Conservation (phyloP, 2,329 filamentous ascomycete genomes). For the Neofusicoccum kwambonambiense region DNA sequence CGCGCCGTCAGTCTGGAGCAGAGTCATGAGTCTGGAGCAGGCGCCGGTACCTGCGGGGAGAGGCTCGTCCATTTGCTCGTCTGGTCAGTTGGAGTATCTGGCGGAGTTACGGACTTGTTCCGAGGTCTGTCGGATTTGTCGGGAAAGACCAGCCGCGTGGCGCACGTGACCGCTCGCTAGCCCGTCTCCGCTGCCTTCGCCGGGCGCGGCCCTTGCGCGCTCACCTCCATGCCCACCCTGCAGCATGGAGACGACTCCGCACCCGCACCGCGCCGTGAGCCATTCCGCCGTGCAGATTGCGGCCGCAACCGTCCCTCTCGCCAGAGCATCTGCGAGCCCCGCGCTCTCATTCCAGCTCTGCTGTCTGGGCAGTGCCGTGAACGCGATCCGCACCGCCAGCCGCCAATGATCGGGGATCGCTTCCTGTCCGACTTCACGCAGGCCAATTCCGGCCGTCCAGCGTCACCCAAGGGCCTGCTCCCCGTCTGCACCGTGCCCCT, state of each 20-base stretch:
- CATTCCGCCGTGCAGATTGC: not conserved
- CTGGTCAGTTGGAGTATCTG: not conserved
- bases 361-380: not conserved
- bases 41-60: conserved; percentile 7
- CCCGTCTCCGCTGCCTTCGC: no score
- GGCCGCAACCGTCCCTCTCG: not conserved
- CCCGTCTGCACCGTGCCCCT: not conserved
- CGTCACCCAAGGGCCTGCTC: no score
- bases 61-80: conserved; percentile 8
- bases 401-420: not conserved
- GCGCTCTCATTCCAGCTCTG: not conserved
- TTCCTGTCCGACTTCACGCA: not conserved
- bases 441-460: not conserved
- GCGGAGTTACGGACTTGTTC: conserved; percentile 9
- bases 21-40: not conserved
- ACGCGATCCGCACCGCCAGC: not conserved
- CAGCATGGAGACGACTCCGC: not conserved
- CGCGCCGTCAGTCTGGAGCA: not conserved
- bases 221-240: not conserved
- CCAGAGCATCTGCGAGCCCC: not conserved
- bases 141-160: not conserved
- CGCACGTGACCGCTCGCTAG: not conserved
- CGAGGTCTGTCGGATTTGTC: conserved; percentile 3
- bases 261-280: not conserved
- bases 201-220: no score